Base-by-base conservation (phyloP, 371 early-diverging fungal species). In the Syncephalastrum monosporum region DNA sequence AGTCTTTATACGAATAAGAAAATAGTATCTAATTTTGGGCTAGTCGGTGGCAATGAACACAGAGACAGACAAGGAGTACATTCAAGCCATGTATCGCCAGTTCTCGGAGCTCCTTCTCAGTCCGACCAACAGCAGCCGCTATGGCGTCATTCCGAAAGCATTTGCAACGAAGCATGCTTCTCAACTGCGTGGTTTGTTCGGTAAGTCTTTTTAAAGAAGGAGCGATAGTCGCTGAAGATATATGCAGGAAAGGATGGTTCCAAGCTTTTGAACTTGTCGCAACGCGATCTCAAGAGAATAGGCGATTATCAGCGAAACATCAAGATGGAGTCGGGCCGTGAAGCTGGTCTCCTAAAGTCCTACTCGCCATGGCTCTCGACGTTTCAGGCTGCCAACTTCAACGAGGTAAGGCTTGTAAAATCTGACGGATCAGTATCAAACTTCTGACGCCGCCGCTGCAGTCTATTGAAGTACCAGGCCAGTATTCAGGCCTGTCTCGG, bases 401-500 rank as follows among this genome's bases (percentile, higher is more conserved):
- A 63, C n/a, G 68, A 73, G 55, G 77, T 82, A 56, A 17, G 60
- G 55, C 29, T 29, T 7, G 3, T 4, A 29, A 1, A 6, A 7
- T 29, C 29, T 29, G 29, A 7, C 4, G 4, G 29, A 7, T 29
- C 21, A 29, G 0, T 29, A 3, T 29, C 7, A 7, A 29, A 29
- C 29, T 6, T 29, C 29, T 33, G 12, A 48, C 15, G 14, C 43
- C 12, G 15, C 14, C 33, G 8, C 1, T 21, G 16, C 60, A 82
- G 64, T 55, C 72, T 8, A 61, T 91, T 14, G 91, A 90, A 63
- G 77, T 92, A 3, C 92, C 92, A 38, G 92, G 92, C 3, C 92
- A 92, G 53, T 89, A 87, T 55, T 64, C 68, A 4, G 86, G 87
- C 1, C 16, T 68, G 0, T 33, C 50, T 12, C 71, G 71, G 12